A percentile compares a stretch with the other conserved stretches of the same genome.
Conservation (phyloP, 2,329 filamentous ascomycete species). For the Sporothrix euskadiensis region DNA sequence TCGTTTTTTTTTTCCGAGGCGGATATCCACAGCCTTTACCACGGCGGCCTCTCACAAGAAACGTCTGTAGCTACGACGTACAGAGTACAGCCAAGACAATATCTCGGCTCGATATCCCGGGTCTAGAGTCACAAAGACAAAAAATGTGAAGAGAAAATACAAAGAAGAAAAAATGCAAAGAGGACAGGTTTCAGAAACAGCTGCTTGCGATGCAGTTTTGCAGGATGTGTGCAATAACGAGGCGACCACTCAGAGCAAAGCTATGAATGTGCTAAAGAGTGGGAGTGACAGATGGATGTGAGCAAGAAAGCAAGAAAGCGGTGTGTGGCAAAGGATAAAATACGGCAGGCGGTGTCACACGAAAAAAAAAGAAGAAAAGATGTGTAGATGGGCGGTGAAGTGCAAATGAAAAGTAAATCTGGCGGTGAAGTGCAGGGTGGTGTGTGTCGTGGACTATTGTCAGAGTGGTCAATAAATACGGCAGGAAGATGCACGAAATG, state of each 20-base stretch:
- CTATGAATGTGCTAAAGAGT: not conserved
- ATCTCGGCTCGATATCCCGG: too few species aligned
- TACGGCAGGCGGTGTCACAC: not conserved
- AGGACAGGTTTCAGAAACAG: not conserved
- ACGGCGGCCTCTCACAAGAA: not conserved
- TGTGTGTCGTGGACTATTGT: not conserved
- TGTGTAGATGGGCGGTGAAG: not conserved
- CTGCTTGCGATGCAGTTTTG: not conserved
- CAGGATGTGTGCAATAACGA: not conserved
- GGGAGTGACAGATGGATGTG: not conserved
- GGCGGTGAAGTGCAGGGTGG: not conserved
- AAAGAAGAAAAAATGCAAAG: not conserved
- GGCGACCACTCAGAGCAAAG: not conserved
- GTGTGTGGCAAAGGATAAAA: not conserved
- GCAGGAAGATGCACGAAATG: slow-evolving; percentile 3
- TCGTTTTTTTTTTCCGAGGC: not conserved
- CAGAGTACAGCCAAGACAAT: not conserved
- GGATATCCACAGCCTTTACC: not conserved
- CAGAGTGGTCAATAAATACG: not conserved
- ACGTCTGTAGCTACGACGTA: not conserved
- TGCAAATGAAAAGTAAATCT: too few species aligned
- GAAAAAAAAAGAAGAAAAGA: not conserved
- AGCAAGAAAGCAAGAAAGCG: too few species aligned
- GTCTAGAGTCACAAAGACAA: too few species aligned
- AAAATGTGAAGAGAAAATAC: not conserved